A percentile compares a stretch with the other conserved stretches of the same genome.
Evolutionary conservation across 106 monocot species (phyloP).

Genomic region (Posidonia australis): DNA sequence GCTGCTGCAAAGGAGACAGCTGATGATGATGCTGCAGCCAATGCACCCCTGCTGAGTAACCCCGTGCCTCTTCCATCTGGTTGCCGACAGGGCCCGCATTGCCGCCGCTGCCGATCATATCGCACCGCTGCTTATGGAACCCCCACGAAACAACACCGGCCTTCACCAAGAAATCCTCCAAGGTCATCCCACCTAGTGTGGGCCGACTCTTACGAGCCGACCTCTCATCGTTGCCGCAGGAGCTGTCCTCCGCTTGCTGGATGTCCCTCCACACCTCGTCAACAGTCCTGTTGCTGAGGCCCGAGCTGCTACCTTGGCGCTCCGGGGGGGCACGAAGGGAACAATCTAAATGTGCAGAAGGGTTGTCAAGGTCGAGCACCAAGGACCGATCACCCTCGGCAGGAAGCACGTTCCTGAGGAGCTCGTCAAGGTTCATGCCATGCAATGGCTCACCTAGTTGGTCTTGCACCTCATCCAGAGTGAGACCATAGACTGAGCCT

Average conservation of each 20-base stretch:
- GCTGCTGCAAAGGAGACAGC: conserved; percentile 9
- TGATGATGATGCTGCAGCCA: conserved; percentile 34
- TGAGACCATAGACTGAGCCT: conserved; percentile 38
- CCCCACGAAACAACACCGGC: conserved; percentile 27
- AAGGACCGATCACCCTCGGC: conserved; percentile 3
- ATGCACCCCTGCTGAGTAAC: conserved; percentile 9
- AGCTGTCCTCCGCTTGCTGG: conserved; percentile 24
- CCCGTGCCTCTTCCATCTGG: neutral
- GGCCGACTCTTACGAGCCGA: conserved; percentile 2
- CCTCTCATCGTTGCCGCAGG: neutral
- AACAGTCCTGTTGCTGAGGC: conserved; percentile 63
- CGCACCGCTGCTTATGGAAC: conserved; percentile 5
- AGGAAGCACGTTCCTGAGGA: conserved; percentile 35
- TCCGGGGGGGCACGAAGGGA: conserved; percentile 13
- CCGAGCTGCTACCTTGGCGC: conserved; percentile 37
- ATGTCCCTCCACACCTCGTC: conserved; percentile 77
- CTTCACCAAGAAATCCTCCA: conserved; percentile 50
- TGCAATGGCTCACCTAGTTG: conserved; percentile 41
- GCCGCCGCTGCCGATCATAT: neutral
- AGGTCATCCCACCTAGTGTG: conserved; percentile 40
- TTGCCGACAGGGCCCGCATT: neutral
- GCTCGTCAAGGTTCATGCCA: conserved; percentile 60
- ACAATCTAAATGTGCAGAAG: neutral
- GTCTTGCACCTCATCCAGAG: conserved; percentile 38
- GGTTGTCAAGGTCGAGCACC: conserved; percentile 8